These are phyloP conservation scores for Otatea glauca DNA, from an alignment of 176 grass and related monocot species.

Conservation along the genomic window DNA sequence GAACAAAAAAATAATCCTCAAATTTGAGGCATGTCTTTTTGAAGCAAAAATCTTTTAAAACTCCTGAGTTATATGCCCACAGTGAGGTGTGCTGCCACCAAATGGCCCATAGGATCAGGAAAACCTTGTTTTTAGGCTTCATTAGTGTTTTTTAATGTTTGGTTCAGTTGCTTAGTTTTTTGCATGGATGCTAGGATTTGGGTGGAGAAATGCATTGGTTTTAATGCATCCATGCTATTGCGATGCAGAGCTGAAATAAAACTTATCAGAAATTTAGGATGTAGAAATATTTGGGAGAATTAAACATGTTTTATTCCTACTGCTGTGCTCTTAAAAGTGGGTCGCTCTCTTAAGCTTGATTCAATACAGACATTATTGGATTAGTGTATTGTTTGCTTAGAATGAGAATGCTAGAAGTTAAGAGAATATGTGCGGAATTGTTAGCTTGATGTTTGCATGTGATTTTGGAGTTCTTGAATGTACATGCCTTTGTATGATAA, in stretches of 20 bases:
- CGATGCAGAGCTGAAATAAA: not conserved
- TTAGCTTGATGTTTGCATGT: not conserved
- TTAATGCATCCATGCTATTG: not conserved
- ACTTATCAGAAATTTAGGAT: not conserved
- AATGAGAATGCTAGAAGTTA: not conserved
- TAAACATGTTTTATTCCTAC: not conserved
- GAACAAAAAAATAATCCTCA: not conserved
- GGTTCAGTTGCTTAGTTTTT: not conserved
- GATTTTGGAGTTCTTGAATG: not conserved
- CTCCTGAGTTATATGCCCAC: not conserved
- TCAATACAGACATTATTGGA: not conserved
- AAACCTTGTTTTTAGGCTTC: not conserved
- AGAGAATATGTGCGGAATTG: not conserved
- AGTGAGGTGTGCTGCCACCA: not conserved
- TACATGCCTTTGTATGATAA: constrained; percentile 11
- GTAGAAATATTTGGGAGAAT: not conserved
- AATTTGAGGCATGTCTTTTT: not conserved
- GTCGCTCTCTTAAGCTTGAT: not conserved
- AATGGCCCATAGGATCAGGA: not conserved
- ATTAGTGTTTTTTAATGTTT: not conserved
- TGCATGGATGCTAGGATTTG: not conserved
- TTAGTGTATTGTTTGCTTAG: constrained; percentile 18
- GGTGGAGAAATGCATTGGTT: not conserved
- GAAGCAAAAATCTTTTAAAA: not conserved
- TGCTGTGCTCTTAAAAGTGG: not conserved